Base-by-base conservation (phyloP, 2,329 filamentous ascomycete genomes). In the Penicillium sp. region DNA sequence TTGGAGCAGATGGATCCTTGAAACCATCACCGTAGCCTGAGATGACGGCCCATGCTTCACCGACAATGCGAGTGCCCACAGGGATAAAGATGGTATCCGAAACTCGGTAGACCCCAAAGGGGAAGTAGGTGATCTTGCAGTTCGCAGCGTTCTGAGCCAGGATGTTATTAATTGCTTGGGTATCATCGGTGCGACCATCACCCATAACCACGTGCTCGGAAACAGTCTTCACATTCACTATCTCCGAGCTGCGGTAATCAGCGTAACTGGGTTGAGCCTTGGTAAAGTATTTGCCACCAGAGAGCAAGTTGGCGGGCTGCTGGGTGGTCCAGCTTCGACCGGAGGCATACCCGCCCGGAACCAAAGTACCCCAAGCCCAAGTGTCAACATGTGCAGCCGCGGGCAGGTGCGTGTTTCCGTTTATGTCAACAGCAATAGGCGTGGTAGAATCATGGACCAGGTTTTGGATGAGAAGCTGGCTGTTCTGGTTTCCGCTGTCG, bases 31-130 rank as follows among this genome's bases (percentile, higher is more conserved):
- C 81, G 3, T 67, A 68, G 9, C 72, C 81, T 2, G 73, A 76
- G 63, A 81, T 80, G 5, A 72, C 70, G 7, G 80, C 72, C 73
- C 80, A 82, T 1, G 74, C 78, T 62, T 83, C 78, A 27, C 82
- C 82, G 6, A 81, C 71, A 31, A 85, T 76, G 2, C 75, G 73
- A 2, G 79, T 77, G 13, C 77, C 74, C 5, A 70, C 63, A 0
- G 79, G 78, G 25, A 80, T 63, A n/a, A 66, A 60, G 22, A 81
- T 60, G 0, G 79, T 81, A 30, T 74, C 67, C 1, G 67, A 73
- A 11, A 80, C 74, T 6, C 76, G 61, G 54, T 80, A 70, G 0
- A 66, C 60, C 27, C 68, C 67, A 13, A 61, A 63, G 3, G 68
- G 68, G 46, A 70, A 64, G 30, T 63, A 70, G 18, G 61, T 67